Conservation (phyloP, 2,329 filamentous ascomycete species). For the Rhynchosporium graminicola region DNA sequence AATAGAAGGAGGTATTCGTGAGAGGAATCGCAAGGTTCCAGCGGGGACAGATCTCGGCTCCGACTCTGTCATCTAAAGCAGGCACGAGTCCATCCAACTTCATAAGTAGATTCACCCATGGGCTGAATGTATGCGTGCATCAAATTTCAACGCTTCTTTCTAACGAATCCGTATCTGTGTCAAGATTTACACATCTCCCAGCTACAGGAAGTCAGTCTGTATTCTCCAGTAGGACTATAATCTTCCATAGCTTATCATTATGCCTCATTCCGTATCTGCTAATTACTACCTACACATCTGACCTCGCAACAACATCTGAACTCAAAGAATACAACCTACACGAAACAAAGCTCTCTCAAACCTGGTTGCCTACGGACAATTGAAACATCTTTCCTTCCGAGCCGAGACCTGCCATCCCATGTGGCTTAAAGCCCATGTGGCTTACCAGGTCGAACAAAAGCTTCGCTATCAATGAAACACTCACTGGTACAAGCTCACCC, state of each 20-base stretch:
- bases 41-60: neutral
- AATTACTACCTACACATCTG: neutral
- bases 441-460: slow-evolving; percentile 3
- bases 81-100: neutral
- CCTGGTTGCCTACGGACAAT: neutral
- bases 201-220: neutral
- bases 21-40: neutral
- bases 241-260: neutral
- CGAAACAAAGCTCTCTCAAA: slow-evolving; percentile 10
- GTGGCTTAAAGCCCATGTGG: neutral
- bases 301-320: neutral
- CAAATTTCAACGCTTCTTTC: neutral
- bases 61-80: neutral
- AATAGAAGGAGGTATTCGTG: neutral
- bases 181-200: neutral
- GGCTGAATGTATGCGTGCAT: neutral
- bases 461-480: slow-evolving; percentile 14
- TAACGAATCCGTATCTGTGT: slow-evolving; percentile 9
- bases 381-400: neutral
- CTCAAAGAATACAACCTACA: slow-evolving; percentile 12
- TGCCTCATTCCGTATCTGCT: neutral
- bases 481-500: slow-evolving; percentile 6
- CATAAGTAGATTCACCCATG: neutral
- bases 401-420: slow-evolving; percentile 8
- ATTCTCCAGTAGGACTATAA: neutral